Evolutionary conservation across 2,329 filamentous ascomycete genomes (phyloP).

Genomic region (Ceratocystis alfenasii): DNA sequence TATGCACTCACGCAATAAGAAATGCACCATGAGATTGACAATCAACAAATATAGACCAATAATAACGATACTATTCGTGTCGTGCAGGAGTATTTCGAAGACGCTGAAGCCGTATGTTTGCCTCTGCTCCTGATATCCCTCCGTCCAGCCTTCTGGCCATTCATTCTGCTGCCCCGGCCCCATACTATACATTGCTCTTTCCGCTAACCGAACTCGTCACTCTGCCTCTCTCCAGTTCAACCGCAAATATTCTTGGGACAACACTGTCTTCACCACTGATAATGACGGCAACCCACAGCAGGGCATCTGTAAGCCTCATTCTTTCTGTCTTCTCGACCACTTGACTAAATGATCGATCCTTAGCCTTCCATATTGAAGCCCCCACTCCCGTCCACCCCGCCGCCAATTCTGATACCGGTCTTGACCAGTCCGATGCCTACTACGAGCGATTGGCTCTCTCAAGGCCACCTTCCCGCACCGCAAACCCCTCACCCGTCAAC

Average conservation of each 20-base stretch:
- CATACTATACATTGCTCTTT: not conserved
- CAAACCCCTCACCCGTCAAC: conserved; percentile 45
- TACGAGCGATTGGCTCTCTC: conserved; percentile 41
- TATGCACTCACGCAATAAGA: not conserved
- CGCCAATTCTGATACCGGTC: conserved; percentile 34
- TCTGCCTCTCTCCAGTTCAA: conserved; percentile 32
- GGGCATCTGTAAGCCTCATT: conserved; percentile 4
- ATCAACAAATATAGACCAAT: not conserved
- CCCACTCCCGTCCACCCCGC: conserved; percentile 27
- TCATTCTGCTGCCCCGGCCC: too few relatives aligned
- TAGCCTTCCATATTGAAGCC: conserved; percentile 47
- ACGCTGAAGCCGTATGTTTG: conserved; percentile 6
- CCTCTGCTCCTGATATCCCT: too few relatives aligned
- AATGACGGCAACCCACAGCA: conserved; percentile 35
- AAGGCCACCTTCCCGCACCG: conserved; percentile 49
- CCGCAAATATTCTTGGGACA: conserved; percentile 44
- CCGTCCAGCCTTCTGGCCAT: not conserved
- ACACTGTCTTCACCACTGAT: conserved; percentile 40
- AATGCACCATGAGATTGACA: not conserved
- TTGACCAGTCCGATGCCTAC: conserved; percentile 26
- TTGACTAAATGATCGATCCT: not conserved
- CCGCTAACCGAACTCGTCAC: not conserved
- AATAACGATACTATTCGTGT: conserved; percentile 19
- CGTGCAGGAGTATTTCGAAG: conserved; percentile 21
- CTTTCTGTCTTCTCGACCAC: not conserved